Evolutionary conservation across 768 basidiomycete species (phyloP), one percentile per base, ranked within the genome.

Genomic region (Lactarius pseudohatsudake): DNA sequence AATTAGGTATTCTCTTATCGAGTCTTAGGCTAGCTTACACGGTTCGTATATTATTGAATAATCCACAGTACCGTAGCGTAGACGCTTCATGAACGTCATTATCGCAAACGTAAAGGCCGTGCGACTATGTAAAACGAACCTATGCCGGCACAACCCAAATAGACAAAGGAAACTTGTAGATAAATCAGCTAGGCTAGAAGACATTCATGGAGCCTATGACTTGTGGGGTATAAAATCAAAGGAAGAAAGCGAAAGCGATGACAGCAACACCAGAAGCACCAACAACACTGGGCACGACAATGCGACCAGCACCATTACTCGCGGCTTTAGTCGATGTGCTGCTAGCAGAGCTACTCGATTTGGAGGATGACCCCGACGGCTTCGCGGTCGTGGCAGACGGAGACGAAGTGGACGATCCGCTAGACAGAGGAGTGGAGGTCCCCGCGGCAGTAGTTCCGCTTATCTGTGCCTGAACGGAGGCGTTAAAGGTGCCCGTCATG

Each of bases 401-500:
- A n/a, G 56, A 18, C 15, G 47, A 3, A 9, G 64, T 28, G 18
- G 67, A 26, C 9, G 76, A 20, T 36, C 76, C 20, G 18, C 76
- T 5, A 3, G 75, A 41, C 0, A 77, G 18, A 20, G 76, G 53
- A 7, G 66, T 43, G 20, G 67, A 22, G 11, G 61, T 4, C 1
- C 55, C 57, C 18, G 26, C 8, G 7, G 84, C 82, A 1, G 84
- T 79, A 70, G 86, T 81, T 32, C 86, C 88, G 53, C 79, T 78
- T 71, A 94, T 88, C 73, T 90, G 80, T 6, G 81, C 76, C 61
- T 83, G 79, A 20, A 88, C 75, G 2, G 81, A 69, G 1, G 80
- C 70, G 73, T 81, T 87, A 80, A 93, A 95, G 0, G 73, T 72
- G 38, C 93, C 93, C 3, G 80, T 82, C 92, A 93, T 93, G 64